phyloP scores from a whole-genome alignment of 805 yeast genomes.

The Scheffersomyces amazonensis region DNA sequence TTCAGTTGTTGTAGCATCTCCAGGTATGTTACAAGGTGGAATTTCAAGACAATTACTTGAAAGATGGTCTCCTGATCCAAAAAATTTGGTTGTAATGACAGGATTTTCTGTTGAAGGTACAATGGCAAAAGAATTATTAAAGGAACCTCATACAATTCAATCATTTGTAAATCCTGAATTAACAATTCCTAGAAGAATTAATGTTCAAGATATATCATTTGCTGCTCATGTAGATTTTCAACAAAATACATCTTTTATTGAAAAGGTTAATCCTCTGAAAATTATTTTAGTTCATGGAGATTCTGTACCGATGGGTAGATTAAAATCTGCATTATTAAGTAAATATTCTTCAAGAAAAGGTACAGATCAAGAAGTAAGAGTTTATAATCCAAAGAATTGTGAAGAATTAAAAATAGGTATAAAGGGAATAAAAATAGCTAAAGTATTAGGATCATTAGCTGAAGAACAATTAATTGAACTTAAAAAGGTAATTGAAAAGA shows the following conservation, averaged over 20 bases:
- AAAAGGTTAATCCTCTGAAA: constrained; percentile 76
- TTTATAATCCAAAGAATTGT: constrained; percentile 90
- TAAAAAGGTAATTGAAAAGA: constrained; percentile 54
- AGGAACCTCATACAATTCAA: constrained; percentile 90
- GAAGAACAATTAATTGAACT: constrained; percentile 35
- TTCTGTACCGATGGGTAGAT: constrained; percentile 96
- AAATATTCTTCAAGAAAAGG: constrained; percentile 79
- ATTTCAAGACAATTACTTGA: constrained; percentile 87
- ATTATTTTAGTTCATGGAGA: constrained; percentile 97
- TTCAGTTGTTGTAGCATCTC: constrained; percentile 93
- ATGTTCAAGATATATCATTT: constrained; percentile 91
- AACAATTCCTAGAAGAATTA: constrained; percentile 80
- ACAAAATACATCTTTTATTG: constrained; percentile 89
- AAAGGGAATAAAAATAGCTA: constrained; percentile 81
- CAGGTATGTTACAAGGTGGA: constrained; percentile 98
- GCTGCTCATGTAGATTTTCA: constrained; percentile 99
- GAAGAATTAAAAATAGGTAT: constrained; percentile 73
- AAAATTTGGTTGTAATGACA: constrained; percentile 81
- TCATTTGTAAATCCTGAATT: constrained; percentile 78
- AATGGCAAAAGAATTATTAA: constrained; percentile 84
- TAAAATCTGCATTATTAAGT: constrained; percentile 87
- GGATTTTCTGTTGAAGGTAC: constrained; percentile 99
- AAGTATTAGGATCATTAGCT: constrained; percentile 56
- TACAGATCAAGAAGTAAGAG: constrained; percentile 85
- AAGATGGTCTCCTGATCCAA: constrained; percentile 96